These are phyloP conservation scores for Boletus sp. DNA, from an alignment of 768 basidiomycete species.

Conservation along the genomic window DNA sequence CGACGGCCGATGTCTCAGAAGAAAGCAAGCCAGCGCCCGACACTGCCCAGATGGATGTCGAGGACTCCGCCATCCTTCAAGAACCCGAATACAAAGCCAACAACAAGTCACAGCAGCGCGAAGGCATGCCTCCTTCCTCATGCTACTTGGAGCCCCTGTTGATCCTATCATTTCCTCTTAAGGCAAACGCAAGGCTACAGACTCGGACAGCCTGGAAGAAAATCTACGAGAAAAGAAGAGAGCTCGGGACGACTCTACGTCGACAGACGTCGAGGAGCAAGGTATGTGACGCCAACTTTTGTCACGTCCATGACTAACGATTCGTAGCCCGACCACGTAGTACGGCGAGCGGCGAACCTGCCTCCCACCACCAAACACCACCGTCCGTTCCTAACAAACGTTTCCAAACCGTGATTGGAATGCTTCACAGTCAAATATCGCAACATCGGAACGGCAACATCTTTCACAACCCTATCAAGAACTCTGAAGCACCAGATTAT, in stretches of 20 bases:
- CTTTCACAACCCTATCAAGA: conserved; percentile 88
- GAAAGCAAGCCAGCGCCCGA: neutral
- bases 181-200: conserved; percentile 30
- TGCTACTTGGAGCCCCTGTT: neutral
- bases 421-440: conserved; percentile 80
- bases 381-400: conserved; percentile 51
- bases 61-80: conserved; percentile 8
- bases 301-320: neutral
- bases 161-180: neutral
- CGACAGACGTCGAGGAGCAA: conserved; percentile 41
- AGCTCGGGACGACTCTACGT: conserved; percentile 23
- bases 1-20: conserved; percentile 6
- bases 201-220: conserved; percentile 25
- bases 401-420: conserved; percentile 78
- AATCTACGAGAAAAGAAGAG: conserved; percentile 28
- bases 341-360: conserved; percentile 16
- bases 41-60: conserved; percentile 9
- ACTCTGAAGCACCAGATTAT: conserved; percentile 87
- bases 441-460: conserved; percentile 87
- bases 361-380: conserved; percentile 13
- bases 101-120: conserved; percentile 16
- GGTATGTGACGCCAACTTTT: conserved; percentile 27
- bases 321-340: conserved; percentile 20
- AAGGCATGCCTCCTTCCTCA: conserved; percentile 13
- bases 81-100: conserved; percentile 11